Base-by-base conservation (phyloP, 805 yeast genomes). In the Saccharomycopsis babjevae region DNA sequence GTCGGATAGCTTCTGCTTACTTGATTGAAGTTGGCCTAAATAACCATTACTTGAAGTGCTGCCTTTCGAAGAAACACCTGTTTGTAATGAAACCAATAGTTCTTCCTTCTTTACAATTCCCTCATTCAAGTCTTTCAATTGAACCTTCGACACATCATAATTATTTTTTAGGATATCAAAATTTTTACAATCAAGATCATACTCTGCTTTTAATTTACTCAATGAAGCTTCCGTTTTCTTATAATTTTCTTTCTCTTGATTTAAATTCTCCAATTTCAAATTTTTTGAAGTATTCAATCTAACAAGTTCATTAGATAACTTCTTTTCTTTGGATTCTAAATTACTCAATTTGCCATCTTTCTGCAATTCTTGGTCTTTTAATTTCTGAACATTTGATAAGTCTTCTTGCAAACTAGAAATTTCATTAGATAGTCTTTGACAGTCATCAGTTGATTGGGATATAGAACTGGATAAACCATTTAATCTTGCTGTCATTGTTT, bases 51-150 rank as follows among this genome's bases (percentile, higher is more conserved):
- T 46, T 22, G 52, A 46, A 67, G 85, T 86, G 40, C 76, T 78
- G 59, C 96, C 97, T 62, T 82, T 84, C 0, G 96, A 82, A 0
- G 97, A 88, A n/a, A 92, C 84, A 67, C 97, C 97, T 0, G 97
- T 89, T 0, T 91, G 84, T 50, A 92, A 76, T 0, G 96, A 85
- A 0, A 94, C 87, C 10, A 89, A 73, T 11, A 92, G 76, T 64
- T 92, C 97, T 67, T 89, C 93, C 66, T 88, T 89, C 62, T 76
- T 79, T 39, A 76, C 74, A 56, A 80, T 76, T 15, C 77, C 76
- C 5, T 73, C 75, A 63, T 83, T 84, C 59, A 83, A 65, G 0
- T 69, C 68, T 1, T 72, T 74, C 25, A 87, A 73, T n/a, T 73
- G 68, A 0, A 67, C 69, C 57, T 82, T 83, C 11, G 82, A 71